Percentiles rank a stretch among this genome's conserved stretches.
phyloP scores from a whole-genome alignment of 768 basidiomycete genomes.

The Leccinum longicurvipes region DNA sequence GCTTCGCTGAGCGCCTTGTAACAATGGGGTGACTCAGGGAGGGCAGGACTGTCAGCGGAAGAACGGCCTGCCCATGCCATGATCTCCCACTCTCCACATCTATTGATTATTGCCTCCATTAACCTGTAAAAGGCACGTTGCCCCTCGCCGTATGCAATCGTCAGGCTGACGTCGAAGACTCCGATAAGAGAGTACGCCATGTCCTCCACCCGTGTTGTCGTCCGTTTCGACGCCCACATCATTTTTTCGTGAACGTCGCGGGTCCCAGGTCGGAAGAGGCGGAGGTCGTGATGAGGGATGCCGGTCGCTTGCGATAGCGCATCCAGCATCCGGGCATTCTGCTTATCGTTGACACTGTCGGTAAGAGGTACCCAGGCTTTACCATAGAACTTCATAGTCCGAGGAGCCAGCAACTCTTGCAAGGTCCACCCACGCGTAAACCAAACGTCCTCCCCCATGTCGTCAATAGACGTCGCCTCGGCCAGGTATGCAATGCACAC shows the following conservation, averaged over 20 bases:
- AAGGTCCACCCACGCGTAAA: constrained; percentile 33
- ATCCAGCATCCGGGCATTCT: constrained; percentile 20
- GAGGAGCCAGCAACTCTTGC: constrained; percentile 29
- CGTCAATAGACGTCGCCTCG: constrained; percentile 28
- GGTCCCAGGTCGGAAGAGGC: constrained; percentile 23
- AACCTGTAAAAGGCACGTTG: constrained; percentile 30
- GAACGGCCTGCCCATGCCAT: constrained; percentile 30
- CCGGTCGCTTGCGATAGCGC: constrained; percentile 26
- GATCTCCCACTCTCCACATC: constrained; percentile 32
- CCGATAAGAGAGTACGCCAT: constrained; percentile 33
- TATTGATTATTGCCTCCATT: constrained; percentile 28
- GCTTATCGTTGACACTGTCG: constrained; percentile 26
- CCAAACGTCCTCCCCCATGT: constrained; percentile 27
- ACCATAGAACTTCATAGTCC: constrained; percentile 31
- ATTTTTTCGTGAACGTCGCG: constrained; percentile 28
- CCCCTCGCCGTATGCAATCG: constrained; percentile 35
- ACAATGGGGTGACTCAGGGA: constrained; percentile 31
- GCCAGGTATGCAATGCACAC: constrained; percentile 33
- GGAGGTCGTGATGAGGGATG: constrained; percentile 25
- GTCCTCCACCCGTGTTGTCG: constrained; percentile 33
- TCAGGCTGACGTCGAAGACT: constrained; percentile 32
- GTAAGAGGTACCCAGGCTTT: constrained; percentile 25
- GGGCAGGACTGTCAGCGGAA: constrained; percentile 27
- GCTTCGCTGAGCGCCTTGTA: constrained; percentile 22
- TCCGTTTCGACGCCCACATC: constrained; percentile 34